phyloP scores from a whole-genome alignment of 1,284 basidiomycete genomes.

The Cryptococcus maquisensis region DNA sequence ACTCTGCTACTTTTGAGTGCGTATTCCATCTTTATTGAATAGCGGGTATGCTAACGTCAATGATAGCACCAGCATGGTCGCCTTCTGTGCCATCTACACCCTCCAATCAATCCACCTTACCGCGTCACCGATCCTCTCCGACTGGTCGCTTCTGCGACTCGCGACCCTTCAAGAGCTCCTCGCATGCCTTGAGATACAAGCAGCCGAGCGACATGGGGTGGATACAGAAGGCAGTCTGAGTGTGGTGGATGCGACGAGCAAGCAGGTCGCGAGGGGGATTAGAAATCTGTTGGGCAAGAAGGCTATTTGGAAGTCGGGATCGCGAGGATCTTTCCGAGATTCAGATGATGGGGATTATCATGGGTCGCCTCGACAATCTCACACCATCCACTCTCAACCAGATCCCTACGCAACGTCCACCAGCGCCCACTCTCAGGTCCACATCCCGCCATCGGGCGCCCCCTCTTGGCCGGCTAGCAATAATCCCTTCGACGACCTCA shows the following conservation, averaged over 20 bases:
- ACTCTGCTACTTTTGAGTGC: conserved; percentile 26
- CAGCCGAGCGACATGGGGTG: conserved; percentile 9
- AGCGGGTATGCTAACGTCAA: neutral
- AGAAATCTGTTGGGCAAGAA: conserved; percentile 11
- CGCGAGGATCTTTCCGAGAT: neutral
- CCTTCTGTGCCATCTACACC: conserved; percentile 20
- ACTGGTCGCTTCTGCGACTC: conserved; percentile 20
- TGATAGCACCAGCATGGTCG: conserved; percentile 23
- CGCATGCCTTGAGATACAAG: conserved; percentile 14
- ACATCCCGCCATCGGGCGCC: neutral
- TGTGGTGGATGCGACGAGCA: conserved; percentile 18
- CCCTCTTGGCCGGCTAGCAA: neutral
- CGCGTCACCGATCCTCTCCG: conserved; percentile 6
- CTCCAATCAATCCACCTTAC: conserved; percentile 19
- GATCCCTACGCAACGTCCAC: neutral
- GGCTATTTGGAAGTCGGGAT: neutral
- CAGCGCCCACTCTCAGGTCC: neutral
- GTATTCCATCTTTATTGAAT: neutral
- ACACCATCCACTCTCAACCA: neutral
- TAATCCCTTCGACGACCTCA: conserved; percentile 5
- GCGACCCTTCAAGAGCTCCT: conserved; percentile 16
- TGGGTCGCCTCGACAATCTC: neutral
- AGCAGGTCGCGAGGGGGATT: conserved; percentile 15
- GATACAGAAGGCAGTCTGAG: conserved; percentile 6
- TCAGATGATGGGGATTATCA: neutral